Conservation (phyloP, 1,284 basidiomycete genomes). For the Thelephora terrestris region DNA sequence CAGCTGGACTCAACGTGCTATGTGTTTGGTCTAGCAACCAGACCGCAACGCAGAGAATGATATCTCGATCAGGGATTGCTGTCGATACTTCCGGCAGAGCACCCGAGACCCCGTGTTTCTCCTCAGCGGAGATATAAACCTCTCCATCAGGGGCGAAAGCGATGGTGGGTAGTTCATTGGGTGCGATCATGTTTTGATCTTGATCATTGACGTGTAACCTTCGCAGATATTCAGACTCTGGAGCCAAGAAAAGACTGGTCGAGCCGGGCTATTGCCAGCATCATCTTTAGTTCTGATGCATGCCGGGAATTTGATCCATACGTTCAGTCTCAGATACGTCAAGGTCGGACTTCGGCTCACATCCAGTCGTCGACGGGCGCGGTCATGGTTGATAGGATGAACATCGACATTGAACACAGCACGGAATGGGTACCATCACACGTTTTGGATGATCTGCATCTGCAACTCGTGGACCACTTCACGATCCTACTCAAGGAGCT, state of each 20-base stretch:
- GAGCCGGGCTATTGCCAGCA: conserved; percentile 20
- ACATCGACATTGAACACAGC: conserved; percentile 43
- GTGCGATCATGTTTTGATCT: not conserved
- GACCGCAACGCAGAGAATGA: conserved; percentile 35
- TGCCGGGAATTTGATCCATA: not conserved
- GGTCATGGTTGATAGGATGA: conserved; percentile 41
- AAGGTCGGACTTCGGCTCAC: not conserved
- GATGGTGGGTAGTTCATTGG: conserved; percentile 35
- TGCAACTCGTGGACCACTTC: conserved; percentile 62
- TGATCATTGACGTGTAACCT: not conserved
- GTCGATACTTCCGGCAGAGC: conserved; percentile 38
- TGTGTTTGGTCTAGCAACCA: conserved; percentile 6
- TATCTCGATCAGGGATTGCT: conserved; percentile 62
- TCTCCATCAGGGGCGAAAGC: conserved; percentile 43
- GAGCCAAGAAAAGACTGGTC: conserved; percentile 19
- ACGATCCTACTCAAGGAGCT: conserved; percentile 46
- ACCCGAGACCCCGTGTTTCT: conserved; percentile 26
- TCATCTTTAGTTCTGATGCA: conserved; percentile 7
- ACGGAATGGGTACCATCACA: conserved; percentile 32
- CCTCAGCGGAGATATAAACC: conserved; percentile 56
- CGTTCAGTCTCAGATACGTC: not conserved
- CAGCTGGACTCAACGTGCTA: not conserved
- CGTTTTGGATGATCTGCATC: conserved; percentile 54
- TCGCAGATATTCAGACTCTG: conserved; percentile 13
- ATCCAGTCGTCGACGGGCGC: not conserved